Percentiles rank a stretch among this genome's conserved stretches.
phyloP scores from a whole-genome alignment of 2,329 filamentous ascomycete genomes.

The Cytospora schulzeri region DNA sequence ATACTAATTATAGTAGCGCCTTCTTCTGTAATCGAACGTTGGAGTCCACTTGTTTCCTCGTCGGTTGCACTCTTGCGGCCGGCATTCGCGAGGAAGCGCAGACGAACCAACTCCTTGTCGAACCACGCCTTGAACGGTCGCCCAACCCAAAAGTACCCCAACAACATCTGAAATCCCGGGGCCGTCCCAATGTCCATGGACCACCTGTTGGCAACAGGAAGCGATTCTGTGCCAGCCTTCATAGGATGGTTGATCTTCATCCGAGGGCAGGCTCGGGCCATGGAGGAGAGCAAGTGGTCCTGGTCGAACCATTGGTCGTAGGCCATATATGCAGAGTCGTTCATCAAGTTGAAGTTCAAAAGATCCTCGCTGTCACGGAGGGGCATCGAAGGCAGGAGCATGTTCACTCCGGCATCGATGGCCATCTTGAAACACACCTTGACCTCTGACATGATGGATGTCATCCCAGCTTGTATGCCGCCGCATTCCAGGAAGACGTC shows the following conservation, averaged over 20 bases:
- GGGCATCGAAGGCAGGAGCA: constrained; percentile 36
- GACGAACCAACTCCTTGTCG: constrained; percentile 8
- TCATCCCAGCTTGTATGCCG: constrained; percentile 35
- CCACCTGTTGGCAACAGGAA: constrained; percentile 20
- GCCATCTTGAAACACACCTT: constrained; percentile 39
- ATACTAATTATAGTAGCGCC: constrained; percentile 38
- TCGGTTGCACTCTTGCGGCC: constrained; percentile 17
- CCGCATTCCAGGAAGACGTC: constrained; percentile 34
- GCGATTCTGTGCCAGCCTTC: constrained; percentile 17
- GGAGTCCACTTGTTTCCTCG: constrained; percentile 23
- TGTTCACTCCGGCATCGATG: constrained; percentile 32
- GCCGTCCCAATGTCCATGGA: constrained; percentile 15
- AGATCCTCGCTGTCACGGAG: constrained; percentile 33
- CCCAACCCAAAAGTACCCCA: constrained; percentile 26
- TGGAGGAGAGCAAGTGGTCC: constrained; percentile 30
- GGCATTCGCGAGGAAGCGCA: constrained; percentile 11
- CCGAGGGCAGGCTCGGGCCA: constrained; percentile 32
- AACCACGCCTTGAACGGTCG: constrained; percentile 24
- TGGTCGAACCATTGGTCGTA: constrained; percentile 38
- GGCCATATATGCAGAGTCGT: constrained; percentile 32
- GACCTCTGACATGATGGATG: constrained; percentile 36
- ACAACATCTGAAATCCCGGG: constrained; percentile 10
- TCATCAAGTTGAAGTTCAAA: constrained; percentile 35
- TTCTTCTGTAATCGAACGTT: neutral
- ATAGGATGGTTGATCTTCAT: constrained; percentile 34